A percentile compares a stretch with the other conserved stretches of the same genome.
Conservation (phyloP, 169 alveolate species). For the Fabrea salina region DNA sequence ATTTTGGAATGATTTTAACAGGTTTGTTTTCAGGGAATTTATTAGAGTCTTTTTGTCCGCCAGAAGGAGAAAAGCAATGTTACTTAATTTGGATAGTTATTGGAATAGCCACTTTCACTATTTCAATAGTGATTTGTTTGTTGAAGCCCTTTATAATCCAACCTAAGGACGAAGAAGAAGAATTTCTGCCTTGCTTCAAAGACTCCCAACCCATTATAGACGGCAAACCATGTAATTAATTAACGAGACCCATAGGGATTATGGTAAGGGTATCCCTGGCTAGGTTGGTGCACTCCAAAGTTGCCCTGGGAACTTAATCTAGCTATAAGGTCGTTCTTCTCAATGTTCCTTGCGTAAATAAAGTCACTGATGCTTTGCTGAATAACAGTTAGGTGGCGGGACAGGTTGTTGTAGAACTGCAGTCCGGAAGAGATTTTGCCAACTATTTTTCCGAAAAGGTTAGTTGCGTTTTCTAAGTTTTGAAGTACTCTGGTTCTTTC, state of each 20-base stretch:
- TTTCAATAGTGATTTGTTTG: neutral
- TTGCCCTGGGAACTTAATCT: no score
- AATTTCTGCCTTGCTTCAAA: slow-evolving; percentile 3
- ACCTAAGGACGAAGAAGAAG: slow-evolving; percentile 10
- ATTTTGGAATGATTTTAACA: slow-evolving; percentile 26
- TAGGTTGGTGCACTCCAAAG: no score
- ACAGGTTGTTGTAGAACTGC: slow-evolving; percentile 25
- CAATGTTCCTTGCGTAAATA: slow-evolving; percentile 27
- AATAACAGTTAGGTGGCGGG: slow-evolving; percentile 9
- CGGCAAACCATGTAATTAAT: no score
- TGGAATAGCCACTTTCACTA: neutral
- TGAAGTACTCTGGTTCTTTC: slow-evolving; percentile 1
- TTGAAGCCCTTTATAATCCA: neutral
- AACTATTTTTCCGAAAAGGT: neutral
- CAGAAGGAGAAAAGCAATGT: slow-evolving; percentile 16
- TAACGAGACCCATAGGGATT: no score
- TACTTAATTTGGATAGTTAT: slow-evolving; percentile 11
- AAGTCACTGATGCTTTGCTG: slow-evolving; percentile 29
- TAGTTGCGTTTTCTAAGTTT: slow-evolving; percentile 16
- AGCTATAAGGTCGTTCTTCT: slow-evolving; percentile 24
- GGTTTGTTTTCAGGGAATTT: slow-evolving; percentile 41
- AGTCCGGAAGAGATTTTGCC: slow-evolving; percentile 2
- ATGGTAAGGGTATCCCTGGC: no score
- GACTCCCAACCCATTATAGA: no score
- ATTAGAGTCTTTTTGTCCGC: slow-evolving; percentile 35